phyloP scores from a whole-genome alignment of 2,329 filamentous ascomycete species.

The Microcyclospora tardicrescens region DNA sequence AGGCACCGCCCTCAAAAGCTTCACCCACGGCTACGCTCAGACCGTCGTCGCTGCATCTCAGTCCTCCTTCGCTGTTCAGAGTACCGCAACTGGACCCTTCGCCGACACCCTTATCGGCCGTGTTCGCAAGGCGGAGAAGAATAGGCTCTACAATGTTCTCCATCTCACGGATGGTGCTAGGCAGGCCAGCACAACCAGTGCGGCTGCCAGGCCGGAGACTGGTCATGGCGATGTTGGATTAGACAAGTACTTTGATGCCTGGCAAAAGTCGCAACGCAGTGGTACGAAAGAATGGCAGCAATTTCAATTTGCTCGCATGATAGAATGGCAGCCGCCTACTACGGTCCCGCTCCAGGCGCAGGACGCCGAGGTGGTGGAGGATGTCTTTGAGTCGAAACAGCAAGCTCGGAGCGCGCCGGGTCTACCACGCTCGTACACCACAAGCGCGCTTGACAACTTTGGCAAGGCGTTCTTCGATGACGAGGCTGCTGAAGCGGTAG shows the following conservation, averaged over 20 bases:
- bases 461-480: slow-evolving; percentile 39
- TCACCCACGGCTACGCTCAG: slow-evolving; percentile 96
- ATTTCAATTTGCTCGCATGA: slow-evolving; percentile 74
- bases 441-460: slow-evolving; percentile 47
- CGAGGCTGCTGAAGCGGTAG: slow-evolving; percentile 37
- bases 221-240: slow-evolving; percentile 41
- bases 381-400: slow-evolving; percentile 20
- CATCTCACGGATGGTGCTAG: slow-evolving; percentile 21
- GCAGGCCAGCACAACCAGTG: slow-evolving; percentile 22
- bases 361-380: slow-evolving; percentile 25
- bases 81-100: slow-evolving; percentile 43
- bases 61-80: slow-evolving; percentile 60
- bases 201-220: slow-evolving; percentile 20
- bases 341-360: slow-evolving; percentile 25
- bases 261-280: slow-evolving; percentile 62
- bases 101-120: slow-evolving; percentile 36
- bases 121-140: slow-evolving; percentile 29
- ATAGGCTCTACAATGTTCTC: slow-evolving; percentile 17
- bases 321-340: slow-evolving; percentile 65
- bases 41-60: slow-evolving; percentile 93
- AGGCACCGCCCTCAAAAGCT: slow-evolving; percentile 52
- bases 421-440: slow-evolving; percentile 39
- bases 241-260: slow-evolving; percentile 84
- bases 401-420: slow-evolving; percentile 12
- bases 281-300: slow-evolving; percentile 81